These are phyloP conservation scores for Tremella yokohamensis DNA, from an alignment of 768 basidiomycete genomes.

Conservation along the genomic window DNA sequence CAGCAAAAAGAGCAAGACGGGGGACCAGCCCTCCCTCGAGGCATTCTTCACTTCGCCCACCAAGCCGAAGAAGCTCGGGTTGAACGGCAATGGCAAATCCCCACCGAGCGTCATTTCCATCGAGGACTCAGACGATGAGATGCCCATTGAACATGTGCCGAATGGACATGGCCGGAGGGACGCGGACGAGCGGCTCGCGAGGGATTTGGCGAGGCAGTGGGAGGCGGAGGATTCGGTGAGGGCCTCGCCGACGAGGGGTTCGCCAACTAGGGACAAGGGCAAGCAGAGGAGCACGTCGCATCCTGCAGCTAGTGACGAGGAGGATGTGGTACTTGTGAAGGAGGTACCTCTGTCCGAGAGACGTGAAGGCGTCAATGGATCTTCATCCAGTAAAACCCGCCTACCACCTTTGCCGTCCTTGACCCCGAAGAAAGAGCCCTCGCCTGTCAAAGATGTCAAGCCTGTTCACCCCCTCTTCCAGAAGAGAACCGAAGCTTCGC, in stretches of 20 bases:
- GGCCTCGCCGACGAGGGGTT: background rate
- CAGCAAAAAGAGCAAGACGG: background rate
- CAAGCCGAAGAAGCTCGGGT: constrained; percentile 7
- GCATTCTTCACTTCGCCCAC: constrained; percentile 25
- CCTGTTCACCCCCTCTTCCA: constrained; percentile 23
- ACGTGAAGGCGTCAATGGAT: constrained; percentile 31
- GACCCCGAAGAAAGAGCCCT: background rate
- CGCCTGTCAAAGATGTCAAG: constrained; percentile 9
- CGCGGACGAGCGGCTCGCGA: background rate
- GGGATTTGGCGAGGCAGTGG: background rate
- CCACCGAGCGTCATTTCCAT: constrained; percentile 17
- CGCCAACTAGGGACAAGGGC: background rate
- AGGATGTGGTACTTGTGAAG: background rate
- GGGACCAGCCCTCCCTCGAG: constrained; percentile 21
- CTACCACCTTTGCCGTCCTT: constrained; percentile 13
- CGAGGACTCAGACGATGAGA: constrained; percentile 19
- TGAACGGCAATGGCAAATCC: background rate
- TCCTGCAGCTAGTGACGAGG: background rate
- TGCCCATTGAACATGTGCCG: background rate
- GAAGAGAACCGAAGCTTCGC: background rate
- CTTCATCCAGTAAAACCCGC: constrained; percentile 23
- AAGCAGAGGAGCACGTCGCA: constrained; percentile 11
- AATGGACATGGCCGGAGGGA: background rate
- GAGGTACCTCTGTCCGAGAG: constrained; percentile 19
- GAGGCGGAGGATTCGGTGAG: background rate